Base-by-base conservation (phyloP, 1,284 basidiomycete species). In the Boletus mariae region DNA sequence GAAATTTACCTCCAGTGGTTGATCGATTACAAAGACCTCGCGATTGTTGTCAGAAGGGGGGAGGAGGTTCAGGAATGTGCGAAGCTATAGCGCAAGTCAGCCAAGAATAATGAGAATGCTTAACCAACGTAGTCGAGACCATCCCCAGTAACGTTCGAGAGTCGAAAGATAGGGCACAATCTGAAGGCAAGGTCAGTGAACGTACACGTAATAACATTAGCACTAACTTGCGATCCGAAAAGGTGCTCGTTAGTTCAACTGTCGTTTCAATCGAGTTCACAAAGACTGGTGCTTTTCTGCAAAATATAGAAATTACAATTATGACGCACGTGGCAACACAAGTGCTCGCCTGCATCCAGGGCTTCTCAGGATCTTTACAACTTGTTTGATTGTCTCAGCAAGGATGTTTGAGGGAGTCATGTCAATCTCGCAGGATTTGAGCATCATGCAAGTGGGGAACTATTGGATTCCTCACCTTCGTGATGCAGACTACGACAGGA, bases 321-420 rank as follows among this genome's bases (percentile, higher is more conserved):
- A 38, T 25, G 46, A 17, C 2, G 12, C 7, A 48, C 2, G 28
- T 15, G 0, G 42, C 47, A 46, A 13, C 44, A 55, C 46, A 45
- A 55, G 53, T 35, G 54, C 71, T 77, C 57, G 87, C 84, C 91
- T 77, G 74, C 96, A 98, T 7, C 96, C 96, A 8, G 94, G 96
- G 61, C 91, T 94, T 69, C 85, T 90, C 54, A 99, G 74, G 34
- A 98, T 94, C 75, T 98, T 98, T 29, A 84, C 82, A 1, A 98
- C 87, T 74, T 98, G 95, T 66, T 91, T 92, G 53, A 94, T 78
- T 0, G 96, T 98, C 67, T 96, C 89, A 38, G 85, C 85, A 45
- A 95, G 80, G 34, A 97, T 87, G 59, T 97, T 92, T 13, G 87
- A 80, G 1, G 96, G 96, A 0, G 95, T 98, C 96, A 98, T 98